Evolutionary conservation across 176 grass and related monocot genomes (phyloP).

Genomic region (bread wheat (Triticum aestivum)): DNA sequence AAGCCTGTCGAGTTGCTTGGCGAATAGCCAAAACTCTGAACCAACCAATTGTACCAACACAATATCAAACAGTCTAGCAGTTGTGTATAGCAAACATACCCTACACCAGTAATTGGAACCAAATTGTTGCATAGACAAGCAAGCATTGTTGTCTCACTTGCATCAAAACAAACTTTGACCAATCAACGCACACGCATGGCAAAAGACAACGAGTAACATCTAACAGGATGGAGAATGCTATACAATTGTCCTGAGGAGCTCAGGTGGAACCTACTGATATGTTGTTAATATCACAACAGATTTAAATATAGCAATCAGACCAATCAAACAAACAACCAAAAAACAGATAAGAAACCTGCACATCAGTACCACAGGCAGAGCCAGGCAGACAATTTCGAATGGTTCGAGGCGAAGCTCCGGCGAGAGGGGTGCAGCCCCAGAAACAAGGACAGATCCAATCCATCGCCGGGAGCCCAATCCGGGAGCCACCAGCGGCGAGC

Average conservation of each 20-base stretch:
- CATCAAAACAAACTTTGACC: not conserved
- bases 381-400: not conserved
- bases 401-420: not conserved
- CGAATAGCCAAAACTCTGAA: too few relatives aligned
- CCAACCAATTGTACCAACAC: too few relatives aligned
- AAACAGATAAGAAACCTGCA: not conserved
- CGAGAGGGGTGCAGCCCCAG: not conserved
- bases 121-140: slow-evolving; percentile 11
- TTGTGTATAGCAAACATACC: not conserved
- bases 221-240: not conserved
- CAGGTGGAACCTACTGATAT: not conserved
- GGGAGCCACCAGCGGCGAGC: not conserved
- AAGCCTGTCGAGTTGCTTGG: too few relatives aligned
- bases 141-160: not conserved
- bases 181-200: not conserved
- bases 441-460: slow-evolving; percentile 23
- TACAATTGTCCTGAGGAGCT: not conserved
- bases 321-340: not conserved
- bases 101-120: not conserved
- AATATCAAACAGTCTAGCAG: not conserved
- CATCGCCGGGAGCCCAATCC: not conserved
- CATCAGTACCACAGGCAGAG: not conserved
- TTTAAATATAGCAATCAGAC: not conserved
- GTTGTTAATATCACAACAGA: not conserved
- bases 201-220: not conserved